Percentiles rank a stretch among this genome's conserved stretches.
These are phyloP conservation scores for Platanthera zijinensis DNA, from an alignment of 106 monocot species.

Conservation along the genomic window DNA sequence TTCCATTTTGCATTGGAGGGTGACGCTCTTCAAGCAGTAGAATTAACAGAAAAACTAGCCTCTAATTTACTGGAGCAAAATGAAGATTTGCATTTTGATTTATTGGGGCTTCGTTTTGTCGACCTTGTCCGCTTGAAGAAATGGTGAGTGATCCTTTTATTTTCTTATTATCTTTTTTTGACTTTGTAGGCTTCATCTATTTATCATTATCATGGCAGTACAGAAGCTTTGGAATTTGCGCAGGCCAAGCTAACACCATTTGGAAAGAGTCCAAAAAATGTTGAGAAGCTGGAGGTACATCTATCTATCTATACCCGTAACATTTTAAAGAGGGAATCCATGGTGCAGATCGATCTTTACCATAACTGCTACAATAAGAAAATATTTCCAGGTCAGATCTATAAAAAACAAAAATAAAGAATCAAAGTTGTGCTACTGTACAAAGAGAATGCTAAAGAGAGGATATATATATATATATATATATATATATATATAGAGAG, in stretches of 20 bases:
- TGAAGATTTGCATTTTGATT: conserved; percentile 87
- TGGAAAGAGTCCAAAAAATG: conserved; percentile 67
- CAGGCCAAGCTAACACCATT: conserved; percentile 66
- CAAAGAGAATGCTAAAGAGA: no score
- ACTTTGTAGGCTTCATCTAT: not conserved
- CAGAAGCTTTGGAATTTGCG: conserved; percentile 96
- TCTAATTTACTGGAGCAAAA: conserved; percentile 74
- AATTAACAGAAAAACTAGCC: conserved; percentile 71
- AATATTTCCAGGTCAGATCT: no score
- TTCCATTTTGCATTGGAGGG: conserved; percentile 67
- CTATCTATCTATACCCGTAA: not conserved
- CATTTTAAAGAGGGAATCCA: no score
- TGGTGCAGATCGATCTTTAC: no score
- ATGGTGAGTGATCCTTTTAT: conserved; percentile 40
- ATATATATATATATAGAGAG: no score
- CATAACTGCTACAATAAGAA: no score
- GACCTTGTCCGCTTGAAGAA: conserved; percentile 59
- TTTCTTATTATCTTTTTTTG: not conserved
- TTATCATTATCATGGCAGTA: conserved; percentile 42
- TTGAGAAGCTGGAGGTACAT: conserved; percentile 86
- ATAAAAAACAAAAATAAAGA: no score
- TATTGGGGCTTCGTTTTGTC: conserved; percentile 92
- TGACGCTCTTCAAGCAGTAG: conserved; percentile 79
- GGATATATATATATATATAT: no score
- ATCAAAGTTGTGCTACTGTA: no score